Base-by-base conservation (phyloP, 2,329 filamentous ascomycete genomes). In the Elsinoe necatrix region DNA sequence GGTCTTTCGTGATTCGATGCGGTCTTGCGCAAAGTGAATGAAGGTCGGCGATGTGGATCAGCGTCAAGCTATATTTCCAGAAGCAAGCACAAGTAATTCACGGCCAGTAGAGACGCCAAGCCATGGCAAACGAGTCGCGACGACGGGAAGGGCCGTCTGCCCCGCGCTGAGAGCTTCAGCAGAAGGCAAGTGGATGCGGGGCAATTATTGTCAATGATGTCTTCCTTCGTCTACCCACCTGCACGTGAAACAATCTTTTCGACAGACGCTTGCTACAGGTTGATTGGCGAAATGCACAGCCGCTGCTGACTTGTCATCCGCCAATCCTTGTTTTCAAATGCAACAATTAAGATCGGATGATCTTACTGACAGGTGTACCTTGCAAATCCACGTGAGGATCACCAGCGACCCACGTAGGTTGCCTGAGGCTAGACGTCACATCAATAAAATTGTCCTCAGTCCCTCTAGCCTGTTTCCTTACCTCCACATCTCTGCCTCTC, bases 401-500 rank as follows among this genome's bases (percentile, higher is more conserved):
- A 16, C n/a, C 23, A 21, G 11, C 27, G 12, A 31, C 45, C 45
- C 25, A 45, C 41, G 41, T 25, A 45, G 41, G 41, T 45, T 18
- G 41, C 41, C 41, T 50, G 25, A 34, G 16, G 25, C 27, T 50
- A 21, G 45, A 50, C 45, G 45, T 50, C 45, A 50, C 45, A n/a
- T 16, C 45, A 50, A 50, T 50, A n/a, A n/a, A 50, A 50, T 50
- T 16, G 7, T 27, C 11, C 21, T 29, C 45, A 31, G 14, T 31
- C 45, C 16, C 25, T 50, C 11, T 16, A 11, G 8, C 23, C n/a
- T 29, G 21, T 50, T 31, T 9, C 43, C 14, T 20, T 21, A 12
- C 34, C 18, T 34, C 9, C 20, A n/a, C n/a, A n/a, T 41, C 8
- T 18, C 23, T 20, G 18, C 9, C 18, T 14, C 18, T 57, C 12